Evolutionary conservation across 352 stramenopile genomes (phyloP), one percentile per base, ranked within the genome.

Genomic region (Phytophthora citrophthora): DNA sequence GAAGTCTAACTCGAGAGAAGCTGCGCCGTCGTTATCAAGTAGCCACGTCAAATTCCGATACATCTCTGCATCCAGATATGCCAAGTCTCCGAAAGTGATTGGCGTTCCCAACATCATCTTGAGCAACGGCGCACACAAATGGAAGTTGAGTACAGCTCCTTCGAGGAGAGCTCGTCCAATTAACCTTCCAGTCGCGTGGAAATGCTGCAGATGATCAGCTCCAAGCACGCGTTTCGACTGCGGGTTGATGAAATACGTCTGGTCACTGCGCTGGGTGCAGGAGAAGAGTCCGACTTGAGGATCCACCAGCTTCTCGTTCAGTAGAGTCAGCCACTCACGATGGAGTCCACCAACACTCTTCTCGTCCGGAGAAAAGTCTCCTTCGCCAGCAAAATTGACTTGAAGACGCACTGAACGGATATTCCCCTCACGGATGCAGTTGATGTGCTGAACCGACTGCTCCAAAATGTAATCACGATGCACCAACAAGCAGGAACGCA

Each of bases 61-160:
- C 49, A 71, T 74, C 15, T 89, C 82, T 0, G 77, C 67, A 48
- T 93, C 86, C 12, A 89, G 56, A 49, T 86, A 77, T 74, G 98
- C 91, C 5, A 99, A 73, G 70, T 99, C 97, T 15, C 81, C 79
- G 13, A 99, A 94, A 15, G 79, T 90, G 34, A 99, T 84, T 2
- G 97, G 97, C 61, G 89, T 98, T 7, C 94, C 96, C 16, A 99
- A 71, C 24, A 99, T 91, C 69, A 99, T 93, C 75, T 99, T 99
- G 69, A 99, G 98, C 60, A 99, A 68, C 16, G 97, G 93, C 7
- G 91, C 68, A 5, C 95, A 92, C 61, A 99, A 88, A 68, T 99
- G 97, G 44, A 97, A 97, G 46, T 86, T 76, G 0, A 99, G 90
- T 10, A 98, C 73, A 51, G 98, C 89, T 51, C 94, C 86, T 72